Evolutionary conservation across 805 yeast genomes (phyloP), one percentile per base, ranked within the genome.

Genomic region (Kodamaea neixiangensis): DNA sequence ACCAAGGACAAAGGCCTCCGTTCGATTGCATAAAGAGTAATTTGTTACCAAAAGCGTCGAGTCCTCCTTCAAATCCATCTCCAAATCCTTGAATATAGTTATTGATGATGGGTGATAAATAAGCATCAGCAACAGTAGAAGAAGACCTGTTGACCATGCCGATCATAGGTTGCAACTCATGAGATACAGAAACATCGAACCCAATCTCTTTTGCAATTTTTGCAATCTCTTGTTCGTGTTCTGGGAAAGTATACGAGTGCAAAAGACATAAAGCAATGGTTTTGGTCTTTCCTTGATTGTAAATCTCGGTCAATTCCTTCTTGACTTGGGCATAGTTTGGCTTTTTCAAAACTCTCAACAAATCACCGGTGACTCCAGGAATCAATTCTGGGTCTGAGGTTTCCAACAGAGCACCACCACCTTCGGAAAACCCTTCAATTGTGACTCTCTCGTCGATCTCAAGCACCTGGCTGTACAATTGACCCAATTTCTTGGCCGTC

Each of bases 11-110:
- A 52, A 93, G 77, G 2, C 98, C 98, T 51, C 98, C 98, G 66
- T 93, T 97, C 10, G 96, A 88, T 68, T 93, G 97, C 98, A 93
- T 93, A 67, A 93, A 93, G 58, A 87, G 85, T 52, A 89, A 80
- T 54, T 75, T 72, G 39, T 79, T 80, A 4, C 85, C 85, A 51
- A 65, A 62, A 2, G 69, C 62, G 5, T 64, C 60, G 37, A 72
- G 61, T 5, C 77, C 77, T 33, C 75, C 76, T 54, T 62, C 68
- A 53, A 73, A 73, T 1, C 78, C 78, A 15, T 63, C 60, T 20
- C 71, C 76, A 52, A 73, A 73, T 11, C 69, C 64, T 33, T 62
- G 57, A 38, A 73, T 50, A 52, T 73, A 73, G 22, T 65, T 63
- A 15, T 59, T 56, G 51, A 73, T 71, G 2, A 71, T 65, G 0